phyloP scores from a whole-genome alignment of 2,329 filamentous ascomycete species.

The Fusarium multiceps region DNA sequence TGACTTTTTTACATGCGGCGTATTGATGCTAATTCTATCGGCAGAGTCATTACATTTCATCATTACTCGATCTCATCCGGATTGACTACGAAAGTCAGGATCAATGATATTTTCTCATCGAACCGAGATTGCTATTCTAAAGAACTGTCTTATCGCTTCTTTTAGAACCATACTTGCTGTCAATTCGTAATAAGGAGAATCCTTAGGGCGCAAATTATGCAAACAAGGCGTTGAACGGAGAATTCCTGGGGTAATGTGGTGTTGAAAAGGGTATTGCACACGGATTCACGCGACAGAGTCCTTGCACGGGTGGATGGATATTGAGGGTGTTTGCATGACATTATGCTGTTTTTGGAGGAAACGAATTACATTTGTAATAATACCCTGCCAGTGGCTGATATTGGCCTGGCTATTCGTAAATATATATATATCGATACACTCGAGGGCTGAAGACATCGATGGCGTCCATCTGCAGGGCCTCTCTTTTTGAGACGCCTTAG shows the following conservation, averaged over 20 bases:
- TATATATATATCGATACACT: conserved; percentile 11
- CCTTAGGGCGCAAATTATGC: conserved; percentile 12
- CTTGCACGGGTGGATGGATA: conserved; percentile 35
- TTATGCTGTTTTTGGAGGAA: conserved; percentile 26
- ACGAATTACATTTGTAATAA: conserved; percentile 42
- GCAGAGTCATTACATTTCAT: conserved; percentile 56
- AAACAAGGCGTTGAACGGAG: conserved; percentile 26
- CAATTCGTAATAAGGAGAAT: conserved; percentile 22
- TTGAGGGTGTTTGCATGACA: conserved; percentile 18
- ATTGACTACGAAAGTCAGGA: conserved; percentile 46
- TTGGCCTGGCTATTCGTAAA: conserved; percentile 34
- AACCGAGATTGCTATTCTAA: not conserved
- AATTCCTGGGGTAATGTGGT: not conserved
- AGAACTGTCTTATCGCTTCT: too few species aligned
- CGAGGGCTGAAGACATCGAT: conserved; percentile 1
- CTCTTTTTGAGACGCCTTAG: not conserved
- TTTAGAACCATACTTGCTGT: not conserved
- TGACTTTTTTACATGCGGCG: not conserved
- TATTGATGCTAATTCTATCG: conserved; percentile 29
- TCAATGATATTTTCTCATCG: conserved; percentile 24
- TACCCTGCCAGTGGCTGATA: conserved; percentile 42
- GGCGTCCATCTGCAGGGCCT: not conserved
- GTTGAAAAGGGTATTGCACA: conserved; percentile 8
- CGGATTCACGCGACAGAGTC: conserved; percentile 9
- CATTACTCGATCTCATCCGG: conserved; percentile 54